A percentile compares a stretch with the other conserved stretches of the same genome.
phyloP scores from a whole-genome alignment of 495 filamentous ascomycete genomes.

The Hypoxylon cercidicola region DNA sequence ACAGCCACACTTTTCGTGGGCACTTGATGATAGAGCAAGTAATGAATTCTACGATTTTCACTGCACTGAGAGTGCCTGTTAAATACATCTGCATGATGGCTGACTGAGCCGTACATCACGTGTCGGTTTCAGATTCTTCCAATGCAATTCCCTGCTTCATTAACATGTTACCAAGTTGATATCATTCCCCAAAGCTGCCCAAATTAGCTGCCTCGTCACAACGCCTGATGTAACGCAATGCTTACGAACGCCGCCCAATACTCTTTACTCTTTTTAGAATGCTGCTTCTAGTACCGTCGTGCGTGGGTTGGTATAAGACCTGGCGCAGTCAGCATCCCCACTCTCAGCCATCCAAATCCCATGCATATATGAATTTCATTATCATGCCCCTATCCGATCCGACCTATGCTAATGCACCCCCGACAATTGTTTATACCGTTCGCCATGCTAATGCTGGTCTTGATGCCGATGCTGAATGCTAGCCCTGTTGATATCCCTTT shows the following conservation, averaged over 20 bases:
- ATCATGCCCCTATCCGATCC: constrained; percentile 20
- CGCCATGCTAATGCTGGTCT: constrained; percentile 9
- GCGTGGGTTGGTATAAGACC: background rate
- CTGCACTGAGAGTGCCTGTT: background rate
- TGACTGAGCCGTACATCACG: constrained; percentile 32
- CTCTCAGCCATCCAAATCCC: constrained; percentile 8
- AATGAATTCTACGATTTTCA: constrained; percentile 1
- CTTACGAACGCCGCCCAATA: constrained; percentile 41
- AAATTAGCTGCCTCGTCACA: constrained; percentile 27
- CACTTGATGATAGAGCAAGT: background rate
- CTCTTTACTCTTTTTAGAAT: constrained; percentile 30
- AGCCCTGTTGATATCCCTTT: background rate
- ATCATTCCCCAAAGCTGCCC: constrained; percentile 5
- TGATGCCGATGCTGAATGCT: background rate
- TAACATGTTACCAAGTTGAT: constrained; percentile 9
- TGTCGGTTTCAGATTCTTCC: constrained; percentile 25
- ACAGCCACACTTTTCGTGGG: background rate
- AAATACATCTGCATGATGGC: background rate
- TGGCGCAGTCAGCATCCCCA: constrained; percentile 1
- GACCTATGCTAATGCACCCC: constrained; percentile 15
- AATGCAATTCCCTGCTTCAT: constrained; percentile 24
- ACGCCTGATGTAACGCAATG: constrained; percentile 38
- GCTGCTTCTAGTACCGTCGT: background rate
- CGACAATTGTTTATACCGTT: constrained; percentile 4
- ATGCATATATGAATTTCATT: constrained; percentile 30